A percentile compares a stretch with the other conserved stretches of the same genome.
Conservation (phyloP, 805 yeast species). For the Spathaspora girioi region DNA sequence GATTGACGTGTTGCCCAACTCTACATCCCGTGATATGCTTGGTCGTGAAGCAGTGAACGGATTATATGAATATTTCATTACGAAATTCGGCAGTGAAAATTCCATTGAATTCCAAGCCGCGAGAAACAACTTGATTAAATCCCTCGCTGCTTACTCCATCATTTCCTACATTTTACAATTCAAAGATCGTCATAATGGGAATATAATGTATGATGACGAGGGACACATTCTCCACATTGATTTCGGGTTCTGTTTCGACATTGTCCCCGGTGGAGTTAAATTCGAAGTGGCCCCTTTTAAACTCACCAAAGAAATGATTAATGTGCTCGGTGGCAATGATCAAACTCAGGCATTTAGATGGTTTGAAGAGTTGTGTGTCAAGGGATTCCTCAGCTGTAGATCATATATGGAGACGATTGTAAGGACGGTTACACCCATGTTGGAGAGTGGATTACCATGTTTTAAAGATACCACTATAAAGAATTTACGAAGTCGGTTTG, state of each 20-base stretch:
- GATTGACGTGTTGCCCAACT: constrained; percentile 93
- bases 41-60: constrained; percentile 99
- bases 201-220: constrained; percentile 90
- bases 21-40: constrained; percentile 94
- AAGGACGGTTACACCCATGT: constrained; percentile 86
- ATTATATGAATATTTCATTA: constrained; percentile 82
- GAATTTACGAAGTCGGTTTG: constrained; percentile 75
- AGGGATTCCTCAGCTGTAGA: constrained; percentile 84
- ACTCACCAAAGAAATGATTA: constrained; percentile 92
- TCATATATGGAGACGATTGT: constrained; percentile 84
- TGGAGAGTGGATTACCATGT: constrained; percentile 93
- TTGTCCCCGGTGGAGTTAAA: constrained; percentile 97
- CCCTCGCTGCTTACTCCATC: constrained; percentile 91
- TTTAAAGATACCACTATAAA: constrained; percentile 86
- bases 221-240: constrained; percentile 96
- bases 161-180: constrained; percentile 88
- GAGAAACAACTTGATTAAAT: constrained; percentile 86
- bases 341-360: constrained; percentile 82
- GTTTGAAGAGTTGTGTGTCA: constrained; percentile 94
- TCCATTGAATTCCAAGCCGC: constrained; percentile 89
- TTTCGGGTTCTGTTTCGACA: constrained; percentile 97
- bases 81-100: constrained; percentile 93
- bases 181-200: constrained; percentile 98
- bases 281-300: constrained; percentile 99
- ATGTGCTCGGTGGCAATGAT: constrained; percentile 89